phyloP scores from a whole-genome alignment of 306 rosid genomes.

The Fragaria iinumae region DNA sequence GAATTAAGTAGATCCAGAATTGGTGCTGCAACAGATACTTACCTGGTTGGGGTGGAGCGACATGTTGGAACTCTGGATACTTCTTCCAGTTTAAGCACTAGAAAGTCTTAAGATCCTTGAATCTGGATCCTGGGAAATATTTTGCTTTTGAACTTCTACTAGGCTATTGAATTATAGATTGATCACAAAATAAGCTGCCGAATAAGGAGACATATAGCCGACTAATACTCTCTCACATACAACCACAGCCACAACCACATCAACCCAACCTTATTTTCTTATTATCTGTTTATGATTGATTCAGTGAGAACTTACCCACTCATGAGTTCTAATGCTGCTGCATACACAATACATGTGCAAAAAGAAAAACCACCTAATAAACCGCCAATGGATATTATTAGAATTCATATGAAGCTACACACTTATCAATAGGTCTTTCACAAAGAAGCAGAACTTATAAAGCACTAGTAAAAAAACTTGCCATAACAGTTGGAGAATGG shows the following conservation, averaged over 20 bases:
- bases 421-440: not conserved
- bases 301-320: conserved; percentile 43
- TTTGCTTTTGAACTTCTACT: not conserved
- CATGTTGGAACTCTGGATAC: conserved; percentile 46
- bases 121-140: not conserved
- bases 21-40: conserved; percentile 1
- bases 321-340: conserved; percentile 48
- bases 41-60: conserved; percentile 37
- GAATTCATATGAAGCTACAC: not conserved
- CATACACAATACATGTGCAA: conserved; percentile 49
- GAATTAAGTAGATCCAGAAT: not conserved
- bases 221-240: not conserved
- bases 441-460: not conserved
- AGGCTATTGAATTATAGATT: not conserved
- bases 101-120: not conserved
- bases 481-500: conserved; percentile 43
- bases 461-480: conserved; percentile 27
- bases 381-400: not conserved
- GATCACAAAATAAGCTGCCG: not conserved
- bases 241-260: not conserved
- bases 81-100: conserved; percentile 39
- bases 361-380: conserved; percentile 32
- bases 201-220: not conserved
- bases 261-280: not conserved
- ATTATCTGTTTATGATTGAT: not conserved